A percentile compares a stretch with the other conserved stretches of the same genome.
Evolutionary conservation across 2,329 filamentous ascomycete genomes (phyloP).

Genomic region (Capronia epimyces): DNA sequence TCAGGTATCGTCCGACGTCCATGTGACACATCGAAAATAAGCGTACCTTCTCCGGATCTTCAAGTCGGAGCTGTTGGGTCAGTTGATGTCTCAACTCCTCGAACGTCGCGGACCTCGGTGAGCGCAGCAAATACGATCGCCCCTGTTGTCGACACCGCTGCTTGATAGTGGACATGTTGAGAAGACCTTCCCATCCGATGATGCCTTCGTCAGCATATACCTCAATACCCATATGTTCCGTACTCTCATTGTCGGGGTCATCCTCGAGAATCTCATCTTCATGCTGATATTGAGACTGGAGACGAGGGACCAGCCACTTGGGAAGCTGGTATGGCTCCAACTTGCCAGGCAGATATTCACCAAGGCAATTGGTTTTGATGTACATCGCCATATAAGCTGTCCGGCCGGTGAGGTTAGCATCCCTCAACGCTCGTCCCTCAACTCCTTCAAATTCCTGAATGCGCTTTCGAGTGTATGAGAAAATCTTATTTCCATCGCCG

Average conservation of each 20-base stretch:
- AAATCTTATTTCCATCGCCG: conserved; percentile 51
- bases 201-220: conserved; percentile 37
- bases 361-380: conserved; percentile 46
- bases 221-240: conserved; percentile 36
- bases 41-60: conserved; percentile 14
- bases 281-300: conserved; percentile 28
- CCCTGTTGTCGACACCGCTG: conserved; percentile 18
- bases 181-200: conserved; percentile 36
- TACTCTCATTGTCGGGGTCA: conserved; percentile 14
- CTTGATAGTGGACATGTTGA: conserved; percentile 40
- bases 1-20: conserved; percentile 16
- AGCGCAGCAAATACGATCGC: conserved; percentile 3
- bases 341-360: conserved; percentile 39
- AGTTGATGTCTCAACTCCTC: conserved; percentile 20
- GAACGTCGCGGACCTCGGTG: conserved; percentile 13
- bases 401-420: conserved; percentile 37
- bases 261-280: conserved; percentile 21
- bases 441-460: conserved; percentile 48
- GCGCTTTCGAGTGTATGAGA: conserved; percentile 53
- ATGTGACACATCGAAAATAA: conserved; percentile 23
- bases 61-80: conserved; percentile 13
- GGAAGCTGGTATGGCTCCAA: conserved; percentile 47
- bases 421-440: conserved; percentile 36
- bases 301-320: conserved; percentile 38
- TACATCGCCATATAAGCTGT: conserved; percentile 53